Conservation (phyloP, 1,284 basidiomycete genomes). For the Anthracocystis walkeri region DNA sequence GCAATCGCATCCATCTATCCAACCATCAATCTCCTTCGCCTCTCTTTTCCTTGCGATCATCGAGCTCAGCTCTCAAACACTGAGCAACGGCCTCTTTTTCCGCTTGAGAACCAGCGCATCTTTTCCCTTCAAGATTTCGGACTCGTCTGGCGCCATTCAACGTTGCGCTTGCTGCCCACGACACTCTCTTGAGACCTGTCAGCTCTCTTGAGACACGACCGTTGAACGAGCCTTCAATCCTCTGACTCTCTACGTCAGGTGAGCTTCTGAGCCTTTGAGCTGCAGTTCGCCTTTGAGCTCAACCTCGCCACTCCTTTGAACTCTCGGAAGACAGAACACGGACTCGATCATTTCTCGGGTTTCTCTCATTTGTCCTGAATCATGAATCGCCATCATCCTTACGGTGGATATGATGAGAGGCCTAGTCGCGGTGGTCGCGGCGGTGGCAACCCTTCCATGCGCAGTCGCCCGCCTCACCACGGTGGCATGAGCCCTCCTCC, state of each 20-base stretch:
- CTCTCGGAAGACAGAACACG: conserved; percentile 12
- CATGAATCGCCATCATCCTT: conserved; percentile 89
- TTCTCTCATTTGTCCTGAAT: conserved; percentile 18
- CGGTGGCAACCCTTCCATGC: conserved; percentile 30
- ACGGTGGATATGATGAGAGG: conserved; percentile 78
- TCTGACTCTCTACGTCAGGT: conserved; percentile 17
- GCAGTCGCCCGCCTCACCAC: conserved; percentile 29
- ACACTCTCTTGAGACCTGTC: conserved; percentile 24
- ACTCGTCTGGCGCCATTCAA: neutral
- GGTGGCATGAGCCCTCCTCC: conserved; percentile 39
- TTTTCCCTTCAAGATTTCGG: conserved; percentile 18
- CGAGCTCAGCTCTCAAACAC: conserved; percentile 8
- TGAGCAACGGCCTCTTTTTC: conserved; percentile 20
- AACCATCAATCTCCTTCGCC: neutral
- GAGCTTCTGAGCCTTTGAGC: conserved; percentile 42
- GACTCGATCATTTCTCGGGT: conserved; percentile 8
- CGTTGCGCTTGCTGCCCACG: conserved; percentile 1
- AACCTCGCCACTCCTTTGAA: neutral
- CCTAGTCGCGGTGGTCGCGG: conserved; percentile 51
- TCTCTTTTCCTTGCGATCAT: neutral
- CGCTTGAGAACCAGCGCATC: conserved; percentile 23
- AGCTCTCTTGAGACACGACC: conserved; percentile 22
- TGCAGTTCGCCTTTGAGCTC: conserved; percentile 29
- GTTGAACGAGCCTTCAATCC: neutral
- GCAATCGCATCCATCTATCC: conserved; percentile 18